Conservation (phyloP, 805 yeast genomes). For the Lachancea cidri region DNA sequence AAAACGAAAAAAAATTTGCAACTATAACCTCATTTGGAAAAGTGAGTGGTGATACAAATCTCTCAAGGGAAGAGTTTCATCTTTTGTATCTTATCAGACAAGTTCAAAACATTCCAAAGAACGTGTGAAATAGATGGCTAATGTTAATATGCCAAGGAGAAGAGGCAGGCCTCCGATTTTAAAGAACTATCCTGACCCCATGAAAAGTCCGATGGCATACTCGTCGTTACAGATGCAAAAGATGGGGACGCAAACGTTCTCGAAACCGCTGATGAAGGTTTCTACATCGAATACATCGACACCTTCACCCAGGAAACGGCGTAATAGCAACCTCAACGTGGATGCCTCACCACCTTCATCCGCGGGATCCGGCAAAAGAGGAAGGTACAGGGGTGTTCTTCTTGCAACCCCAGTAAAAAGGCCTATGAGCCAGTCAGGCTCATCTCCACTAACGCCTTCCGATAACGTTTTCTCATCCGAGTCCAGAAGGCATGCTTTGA, state of each 20-base stretch:
- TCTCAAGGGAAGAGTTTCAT: background rate
- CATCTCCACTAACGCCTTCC: constrained; percentile 18
- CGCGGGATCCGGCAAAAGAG: constrained; percentile 15
- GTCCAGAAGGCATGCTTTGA: constrained; percentile 11
- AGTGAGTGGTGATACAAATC: background rate
- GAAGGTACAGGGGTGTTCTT: constrained; percentile 27
- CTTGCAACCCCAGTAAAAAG: constrained; percentile 23
- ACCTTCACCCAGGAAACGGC: constrained; percentile 18
- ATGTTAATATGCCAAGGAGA: constrained; percentile 11
- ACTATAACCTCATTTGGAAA: background rate
- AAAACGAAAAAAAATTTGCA: background rate
- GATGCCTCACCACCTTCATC: constrained; percentile 6
- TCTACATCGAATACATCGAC: constrained; percentile 22
- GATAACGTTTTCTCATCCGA: constrained; percentile 20
- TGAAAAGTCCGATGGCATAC: constrained; percentile 35
- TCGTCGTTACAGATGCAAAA: constrained; percentile 31
- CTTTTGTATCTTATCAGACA: background rate
- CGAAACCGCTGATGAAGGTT: constrained; percentile 33
- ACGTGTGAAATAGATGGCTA: constrained; percentile 1
- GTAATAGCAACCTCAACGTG: constrained; percentile 4
- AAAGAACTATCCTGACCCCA: constrained; percentile 31
- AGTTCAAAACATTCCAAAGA: background rate
- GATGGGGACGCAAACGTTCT: constrained; percentile 22
- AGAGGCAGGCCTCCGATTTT: constrained; percentile 35
- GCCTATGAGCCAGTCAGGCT: constrained; percentile 5